Evolutionary conservation across 176 grass and related monocot genomes (phyloP), one percentile per base, ranked within the genome.

Genomic region (Zea mays): DNA sequence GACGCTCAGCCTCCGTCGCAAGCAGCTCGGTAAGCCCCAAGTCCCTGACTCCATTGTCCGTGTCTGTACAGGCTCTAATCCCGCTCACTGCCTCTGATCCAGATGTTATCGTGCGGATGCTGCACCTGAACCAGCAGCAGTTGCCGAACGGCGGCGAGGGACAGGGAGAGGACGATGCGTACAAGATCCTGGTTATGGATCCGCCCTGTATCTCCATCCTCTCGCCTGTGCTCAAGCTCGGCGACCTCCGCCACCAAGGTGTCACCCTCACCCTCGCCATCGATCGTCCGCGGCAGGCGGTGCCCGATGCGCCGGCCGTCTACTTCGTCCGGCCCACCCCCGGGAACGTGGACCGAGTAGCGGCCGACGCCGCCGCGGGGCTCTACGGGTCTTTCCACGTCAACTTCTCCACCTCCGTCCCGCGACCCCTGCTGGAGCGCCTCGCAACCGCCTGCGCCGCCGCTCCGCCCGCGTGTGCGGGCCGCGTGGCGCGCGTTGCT

Each of bases 171-270:
- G 87, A 90, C 60, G 95, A 94, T 59, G 91, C 93, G 3, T 97
- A 94, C 91, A 97, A 97, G 83, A 94, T 97, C 80, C 91, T 97
- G 74, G 84, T 93, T 70, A 98, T 98, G 95, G 87, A 98, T 39
- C 62, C 65, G 62, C 79, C 89, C 62, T 98, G 95, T 62, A 57
- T 90, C 72, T 72, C 67, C 45, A 73, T 98, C 42, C 89, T 98
- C 54, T 92, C 95, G 5, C 95, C 95, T 42, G 81, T 94, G 81
- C 75, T 98, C 80, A 87, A 62, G 39, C 89, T 98, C 35, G 77
- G 65, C n/a, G 91, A 94, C 66, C 85, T 98, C 39, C 87, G 95
- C 76, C 79, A 65, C 48, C 95, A 98, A 79, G 91, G 91, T 34
- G 86, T 97, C 56, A 97, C 94, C 8, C 94, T 97, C 40, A 86